Evolutionary conservation across 2,329 filamentous ascomycete genomes (phyloP).

Genomic region (Trichoderma cornu-damae): DNA sequence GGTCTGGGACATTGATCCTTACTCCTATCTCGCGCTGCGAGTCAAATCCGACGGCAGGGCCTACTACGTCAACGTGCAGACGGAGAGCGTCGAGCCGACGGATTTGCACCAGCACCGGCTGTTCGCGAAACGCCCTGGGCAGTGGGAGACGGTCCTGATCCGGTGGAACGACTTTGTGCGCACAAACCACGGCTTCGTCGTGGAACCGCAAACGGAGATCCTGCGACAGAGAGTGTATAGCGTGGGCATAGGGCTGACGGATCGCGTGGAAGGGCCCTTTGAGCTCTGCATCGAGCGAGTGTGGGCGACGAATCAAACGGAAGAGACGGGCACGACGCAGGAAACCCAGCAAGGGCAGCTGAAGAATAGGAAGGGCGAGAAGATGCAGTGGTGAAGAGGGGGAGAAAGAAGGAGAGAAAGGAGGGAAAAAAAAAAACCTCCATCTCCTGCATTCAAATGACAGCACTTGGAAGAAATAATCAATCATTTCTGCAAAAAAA

Average conservation of each 20-base stretch:
- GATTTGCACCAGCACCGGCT: conserved; percentile 93
- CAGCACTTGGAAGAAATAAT: too few relatives aligned
- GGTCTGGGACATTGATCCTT: conserved; percentile 86
- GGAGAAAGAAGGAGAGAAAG: too few relatives aligned
- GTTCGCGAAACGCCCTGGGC: conserved; percentile 69
- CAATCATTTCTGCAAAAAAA: too few relatives aligned
- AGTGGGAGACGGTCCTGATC: conserved; percentile 94
- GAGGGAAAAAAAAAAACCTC: too few relatives aligned
- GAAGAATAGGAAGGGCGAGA: conserved; percentile 36
- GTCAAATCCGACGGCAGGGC: conserved; percentile 86
- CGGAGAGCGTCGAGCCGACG: conserved; percentile 87
- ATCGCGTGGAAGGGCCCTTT: conserved; percentile 82
- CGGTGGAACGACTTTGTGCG: conserved; percentile 90
- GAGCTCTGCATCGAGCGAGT: conserved; percentile 79
- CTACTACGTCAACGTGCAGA: conserved; percentile 95
- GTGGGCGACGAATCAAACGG: conserved; percentile 73
- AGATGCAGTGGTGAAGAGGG: conserved; percentile 33
- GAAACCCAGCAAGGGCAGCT: conserved; percentile 28
- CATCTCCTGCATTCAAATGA: too few relatives aligned
- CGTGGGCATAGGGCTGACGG: conserved; percentile 82
- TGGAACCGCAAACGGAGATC: conserved; percentile 90
- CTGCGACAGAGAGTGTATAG: conserved; percentile 79
- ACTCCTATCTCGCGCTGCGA: conserved; percentile 78
- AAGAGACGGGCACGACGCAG: conserved; percentile 24
- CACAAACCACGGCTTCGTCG: conserved; percentile 85